These are phyloP conservation scores for Ormosia emarginata DNA, from an alignment of 306 rosid genomes.

Conservation along the genomic window DNA sequence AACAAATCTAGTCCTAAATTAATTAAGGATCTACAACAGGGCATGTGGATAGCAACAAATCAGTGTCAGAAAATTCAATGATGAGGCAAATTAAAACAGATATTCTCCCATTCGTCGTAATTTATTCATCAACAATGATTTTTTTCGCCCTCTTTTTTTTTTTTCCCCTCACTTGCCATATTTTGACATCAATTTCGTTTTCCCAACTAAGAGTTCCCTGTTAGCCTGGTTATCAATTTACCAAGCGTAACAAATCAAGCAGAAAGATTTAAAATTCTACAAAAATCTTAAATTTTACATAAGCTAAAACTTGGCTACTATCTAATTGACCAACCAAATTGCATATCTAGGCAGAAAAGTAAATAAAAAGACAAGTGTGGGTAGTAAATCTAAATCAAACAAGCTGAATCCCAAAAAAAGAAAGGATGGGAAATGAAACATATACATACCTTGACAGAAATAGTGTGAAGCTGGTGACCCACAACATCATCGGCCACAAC, in stretches of 20 bases:
- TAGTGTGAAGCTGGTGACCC: slow-evolving; percentile 22
- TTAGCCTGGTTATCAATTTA: neutral
- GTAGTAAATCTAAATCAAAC: neutral
- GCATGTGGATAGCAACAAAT: neutral
- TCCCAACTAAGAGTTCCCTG: neutral
- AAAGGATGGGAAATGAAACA: neutral
- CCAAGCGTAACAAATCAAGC: neutral
- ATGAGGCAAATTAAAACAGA: neutral
- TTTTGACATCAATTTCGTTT: neutral
- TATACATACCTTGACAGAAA: slow-evolving; percentile 48
- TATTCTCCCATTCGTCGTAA: neutral
- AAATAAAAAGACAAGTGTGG: neutral
- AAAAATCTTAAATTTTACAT: neutral
- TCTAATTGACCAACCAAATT: neutral
- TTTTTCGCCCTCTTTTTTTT: too few relatives aligned
- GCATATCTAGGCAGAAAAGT: neutral
- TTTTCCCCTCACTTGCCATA: neutral
- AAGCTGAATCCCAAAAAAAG: neutral
- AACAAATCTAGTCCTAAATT: neutral
- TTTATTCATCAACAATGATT: neutral
- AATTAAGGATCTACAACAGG: neutral
- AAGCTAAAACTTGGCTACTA: neutral
- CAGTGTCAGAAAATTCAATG: neutral
- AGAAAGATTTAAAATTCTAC: neutral
- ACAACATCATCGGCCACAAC: slow-evolving; percentile 37